Evolutionary conservation across 257 asterid species (phyloP).

Genomic region (Echium plantagineum): DNA sequence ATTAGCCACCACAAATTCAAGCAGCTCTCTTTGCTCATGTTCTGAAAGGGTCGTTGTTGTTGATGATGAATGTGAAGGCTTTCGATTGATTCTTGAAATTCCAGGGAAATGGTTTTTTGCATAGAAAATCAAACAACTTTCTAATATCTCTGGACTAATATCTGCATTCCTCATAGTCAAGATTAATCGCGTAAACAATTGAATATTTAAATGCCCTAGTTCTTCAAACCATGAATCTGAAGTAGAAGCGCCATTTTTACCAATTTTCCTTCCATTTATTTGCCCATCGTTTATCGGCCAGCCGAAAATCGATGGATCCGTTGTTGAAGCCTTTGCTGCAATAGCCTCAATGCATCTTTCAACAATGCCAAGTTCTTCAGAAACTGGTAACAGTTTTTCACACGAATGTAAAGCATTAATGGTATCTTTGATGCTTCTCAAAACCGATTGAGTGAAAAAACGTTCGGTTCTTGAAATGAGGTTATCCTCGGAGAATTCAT

Average conservation of each 20-base stretch:
- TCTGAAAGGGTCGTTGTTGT: conserved; percentile 55
- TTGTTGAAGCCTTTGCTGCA: conserved; percentile 45
- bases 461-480: conserved; percentile 69
- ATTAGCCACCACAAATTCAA: conserved; percentile 56
- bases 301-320: conserved; percentile 81
- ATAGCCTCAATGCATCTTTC: conserved; percentile 65
- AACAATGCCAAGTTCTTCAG: conserved; percentile 58
- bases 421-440: conserved; percentile 42
- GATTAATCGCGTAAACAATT: conserved; percentile 55
- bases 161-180: conserved; percentile 48
- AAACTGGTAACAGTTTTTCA: conserved; percentile 42
- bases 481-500: conserved; percentile 69
- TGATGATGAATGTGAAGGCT: conserved; percentile 26
- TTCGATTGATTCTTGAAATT: conserved; percentile 54
- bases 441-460: conserved; percentile 40
- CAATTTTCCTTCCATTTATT: conserved; percentile 2
- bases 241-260: conserved; percentile 12
- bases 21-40: conserved; percentile 72
- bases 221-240: conserved; percentile 69
- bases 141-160: conserved; percentile 61
- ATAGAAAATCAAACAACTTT: conserved; percentile 68
- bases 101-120: conserved; percentile 79
- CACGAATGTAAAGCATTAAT: conserved; percentile 48
- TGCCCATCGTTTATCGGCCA: conserved; percentile 80
- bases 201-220: conserved; percentile 40